Evolutionary conservation across 2,329 filamentous ascomycete genomes (phyloP), one percentile per base, ranked within the genome.

Genomic region (Paecilomyces formosus): DNA sequence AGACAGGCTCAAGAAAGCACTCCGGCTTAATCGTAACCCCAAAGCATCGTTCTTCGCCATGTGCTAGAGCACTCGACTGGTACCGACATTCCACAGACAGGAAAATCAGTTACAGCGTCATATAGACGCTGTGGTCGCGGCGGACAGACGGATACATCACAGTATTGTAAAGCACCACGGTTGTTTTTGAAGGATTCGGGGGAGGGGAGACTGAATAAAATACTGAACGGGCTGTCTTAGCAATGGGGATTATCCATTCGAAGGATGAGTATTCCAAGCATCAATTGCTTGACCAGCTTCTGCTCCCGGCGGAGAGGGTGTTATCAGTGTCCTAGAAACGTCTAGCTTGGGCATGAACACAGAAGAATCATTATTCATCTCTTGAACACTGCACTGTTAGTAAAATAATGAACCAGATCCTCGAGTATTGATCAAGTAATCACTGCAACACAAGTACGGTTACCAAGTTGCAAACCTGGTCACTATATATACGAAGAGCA

Each of bases 1-100:
- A 84, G 78, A 80, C 81, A 82, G 85, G 85, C 87, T 90, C 84
- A 87, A 92, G 86, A 87, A 88, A 87, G 85, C 85, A 90, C 92
- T 96, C 92, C 92, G 92, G 92, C 92, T 97, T 96, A 96, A 94
- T 96, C 88, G 90, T 88, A 89, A 90, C 90, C 88, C 70, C 66
- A 58, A 61, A 58, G 56, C 61, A 74, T 83, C 84, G 74, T 76
- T 96, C 84, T 96, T 81, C 88, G 92, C 91, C 90, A 83, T 75
- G 74, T 72, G 68, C 76, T 82, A 85, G 88, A 86, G 82, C 82
- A 82, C 81, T 88, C 69, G 72, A 76, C 74, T 72, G 72, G 63
- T 77, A 94, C 91, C 89, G 89, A 91, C 83, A 84, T 80, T 81
- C 87, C 87, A 90, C 82, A 76, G 82, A 71, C 76, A 73, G 71